phyloP scores from a whole-genome alignment of 176 grass and related monocot genomes.

The Oryza meyeriana region DNA sequence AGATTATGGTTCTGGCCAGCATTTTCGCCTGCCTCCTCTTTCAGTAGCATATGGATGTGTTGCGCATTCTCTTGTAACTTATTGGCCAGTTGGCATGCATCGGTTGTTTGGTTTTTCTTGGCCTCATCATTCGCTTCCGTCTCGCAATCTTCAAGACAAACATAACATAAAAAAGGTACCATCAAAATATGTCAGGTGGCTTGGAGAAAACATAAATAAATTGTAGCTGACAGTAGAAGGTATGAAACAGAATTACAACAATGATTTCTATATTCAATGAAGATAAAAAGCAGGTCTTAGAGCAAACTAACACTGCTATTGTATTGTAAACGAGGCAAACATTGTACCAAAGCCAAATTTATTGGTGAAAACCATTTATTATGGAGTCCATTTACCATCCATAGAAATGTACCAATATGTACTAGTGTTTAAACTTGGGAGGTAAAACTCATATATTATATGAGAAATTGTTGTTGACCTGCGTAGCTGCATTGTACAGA shows the following conservation, averaged over 20 bases:
- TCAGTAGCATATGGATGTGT: constrained; percentile 60
- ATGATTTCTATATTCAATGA: background rate
- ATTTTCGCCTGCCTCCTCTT: constrained; percentile 32
- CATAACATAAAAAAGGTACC: constrained; percentile 2
- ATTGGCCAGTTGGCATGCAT: constrained; percentile 48
- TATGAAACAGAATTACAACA: background rate
- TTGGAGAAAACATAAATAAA: background rate
- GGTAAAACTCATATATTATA: background rate
- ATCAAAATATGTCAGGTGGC: background rate
- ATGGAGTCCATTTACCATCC: no score
- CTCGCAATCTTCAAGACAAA: constrained; percentile 20
- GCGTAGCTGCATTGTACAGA: background rate
- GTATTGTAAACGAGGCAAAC: background rate
- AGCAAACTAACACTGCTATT: background rate
- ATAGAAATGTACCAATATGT: no score
- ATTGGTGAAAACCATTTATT: background rate
- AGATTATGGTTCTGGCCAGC: constrained; percentile 1
- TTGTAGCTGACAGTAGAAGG: background rate
- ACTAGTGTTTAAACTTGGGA: no score
- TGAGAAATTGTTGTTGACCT: background rate
- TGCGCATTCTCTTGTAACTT: constrained; percentile 63
- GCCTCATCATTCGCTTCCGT: constrained; percentile 16
- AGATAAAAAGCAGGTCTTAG: background rate
- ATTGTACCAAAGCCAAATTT: background rate
- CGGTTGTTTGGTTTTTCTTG: constrained; percentile 23